Evolutionary conservation across 768 basidiomycete genomes (phyloP), one percentile per base, ranked within the genome.

Genomic region (Russula earlei): DNA sequence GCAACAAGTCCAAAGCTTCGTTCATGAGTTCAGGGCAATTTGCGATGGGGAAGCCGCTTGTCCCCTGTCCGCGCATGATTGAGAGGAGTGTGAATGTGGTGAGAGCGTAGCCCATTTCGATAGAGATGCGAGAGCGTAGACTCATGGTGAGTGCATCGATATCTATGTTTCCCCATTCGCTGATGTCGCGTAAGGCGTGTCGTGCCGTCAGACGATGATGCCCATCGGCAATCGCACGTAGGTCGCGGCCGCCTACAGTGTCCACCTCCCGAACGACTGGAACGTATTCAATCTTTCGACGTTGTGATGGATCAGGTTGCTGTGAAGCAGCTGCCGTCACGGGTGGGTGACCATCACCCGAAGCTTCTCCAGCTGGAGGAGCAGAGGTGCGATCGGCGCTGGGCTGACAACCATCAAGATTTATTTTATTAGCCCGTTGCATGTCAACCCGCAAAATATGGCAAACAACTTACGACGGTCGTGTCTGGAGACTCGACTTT

Each of bases 91-190:
- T 84, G 62, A 97, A 75, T 5, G 90, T 89, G 20, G 92, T 91
- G 62, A 99, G 72, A 5, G 88, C 91, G 67, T 93, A 98, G 4
- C 92, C 85, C 51, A 94, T 72, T 68, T 99, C 95, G 44, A 81
- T 76, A 9, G 84, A 77, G 40, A 97, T 71, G 34, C 94, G 77
- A 34, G 89, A 95, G 31, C 93, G 86, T 38, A 99, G 72, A 29
- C 89, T 88, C 85, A 99, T 84, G n/a, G 84, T 84, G 48, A 99
- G 76, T n/a, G 83, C 83, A 65, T 96, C 93, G 55, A 97, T 83
- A 64, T 98, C 94, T 48, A 95, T 81, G 8, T 75, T 77, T 20
- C 91, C 92, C 83, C 93, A 91, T 51, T 94, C 91, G 66, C 84
- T 83, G 60, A 90, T 77, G 49, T 85, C 81, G 19, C 55, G 87